phyloP scores from a whole-genome alignment of 768 basidiomycete genomes.

The Punctularia strigosozonata region DNA sequence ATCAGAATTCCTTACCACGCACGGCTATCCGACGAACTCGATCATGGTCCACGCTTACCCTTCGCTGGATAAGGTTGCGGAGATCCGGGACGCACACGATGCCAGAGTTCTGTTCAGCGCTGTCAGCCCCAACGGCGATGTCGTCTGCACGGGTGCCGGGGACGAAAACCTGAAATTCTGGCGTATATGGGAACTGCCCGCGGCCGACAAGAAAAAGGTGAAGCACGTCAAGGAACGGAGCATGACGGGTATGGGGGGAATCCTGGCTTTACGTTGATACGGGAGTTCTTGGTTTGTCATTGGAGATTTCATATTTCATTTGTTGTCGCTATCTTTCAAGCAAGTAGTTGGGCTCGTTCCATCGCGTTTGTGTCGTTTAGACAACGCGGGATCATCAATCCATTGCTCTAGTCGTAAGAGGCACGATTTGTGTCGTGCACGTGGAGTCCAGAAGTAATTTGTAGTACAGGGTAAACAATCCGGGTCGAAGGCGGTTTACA shows the following conservation, averaged over 20 bases:
- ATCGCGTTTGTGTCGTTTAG: too few relatives aligned
- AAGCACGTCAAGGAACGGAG: conserved; percentile 25
- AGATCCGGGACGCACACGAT: conserved; percentile 90
- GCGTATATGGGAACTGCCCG: conserved; percentile 67
- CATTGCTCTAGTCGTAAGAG: too few relatives aligned
- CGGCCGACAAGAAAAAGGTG: conserved; percentile 43
- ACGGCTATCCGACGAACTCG: conserved; percentile 86
- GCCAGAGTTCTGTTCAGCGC: conserved; percentile 80
- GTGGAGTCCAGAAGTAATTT: too few relatives aligned
- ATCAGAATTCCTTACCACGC: conserved; percentile 87
- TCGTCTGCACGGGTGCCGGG: conserved; percentile 83
- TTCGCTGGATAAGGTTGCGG: conserved; percentile 65
- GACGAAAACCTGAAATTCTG: conserved; percentile 98
- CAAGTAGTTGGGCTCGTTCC: too few relatives aligned
- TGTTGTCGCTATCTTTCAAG: too few relatives aligned
- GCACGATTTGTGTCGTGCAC: too few relatives aligned
- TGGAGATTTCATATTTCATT: too few relatives aligned
- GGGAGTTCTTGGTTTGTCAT: neutral
- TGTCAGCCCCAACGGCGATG: conserved; percentile 80
- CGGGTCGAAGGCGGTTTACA: too few relatives aligned
- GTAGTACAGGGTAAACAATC: too few relatives aligned
- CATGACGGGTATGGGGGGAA: conserved; percentile 17
- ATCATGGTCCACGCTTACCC: conserved; percentile 83
- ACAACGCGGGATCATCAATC: too few relatives aligned
- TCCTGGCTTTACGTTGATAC: conserved; percentile 22